phyloP scores from a whole-genome alignment of 108 stramenopile genomes.

The Cyclotella baltica region DNA sequence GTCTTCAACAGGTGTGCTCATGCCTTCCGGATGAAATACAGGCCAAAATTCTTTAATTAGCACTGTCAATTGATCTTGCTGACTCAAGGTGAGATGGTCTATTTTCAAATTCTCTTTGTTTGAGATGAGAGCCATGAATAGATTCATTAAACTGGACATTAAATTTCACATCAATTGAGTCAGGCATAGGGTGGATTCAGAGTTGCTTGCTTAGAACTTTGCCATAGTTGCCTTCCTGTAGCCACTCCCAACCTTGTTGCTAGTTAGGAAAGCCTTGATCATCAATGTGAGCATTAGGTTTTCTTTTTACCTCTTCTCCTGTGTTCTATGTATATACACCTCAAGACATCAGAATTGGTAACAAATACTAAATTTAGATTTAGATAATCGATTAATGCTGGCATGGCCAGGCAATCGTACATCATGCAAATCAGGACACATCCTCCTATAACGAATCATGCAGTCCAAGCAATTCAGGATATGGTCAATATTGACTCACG shows the following conservation, averaged over 20 bases:
- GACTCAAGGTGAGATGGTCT: not conserved
- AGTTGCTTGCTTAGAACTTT: not conserved
- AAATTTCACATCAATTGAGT: not conserved
- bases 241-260: not conserved
- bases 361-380: no score
- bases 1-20: not conserved
- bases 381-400: no score
- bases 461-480: no score
- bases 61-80: not conserved
- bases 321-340: not conserved
- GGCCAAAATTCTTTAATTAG: not conserved
- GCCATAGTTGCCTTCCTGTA: not conserved
- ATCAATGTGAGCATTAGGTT: not conserved
- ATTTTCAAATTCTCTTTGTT: not conserved
- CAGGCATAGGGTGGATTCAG: not conserved
- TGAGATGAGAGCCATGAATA: not conserved
- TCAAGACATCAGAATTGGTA: not conserved
- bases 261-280: no score
- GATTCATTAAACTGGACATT: not conserved
- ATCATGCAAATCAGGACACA: no score
- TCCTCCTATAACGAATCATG: no score
- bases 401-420: no score
- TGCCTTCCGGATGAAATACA: not conserved
- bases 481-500: no score
- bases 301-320: not conserved